phyloP scores from a whole-genome alignment of 2,329 filamentous ascomycete species.

The Zasmidium citrigriseum region DNA sequence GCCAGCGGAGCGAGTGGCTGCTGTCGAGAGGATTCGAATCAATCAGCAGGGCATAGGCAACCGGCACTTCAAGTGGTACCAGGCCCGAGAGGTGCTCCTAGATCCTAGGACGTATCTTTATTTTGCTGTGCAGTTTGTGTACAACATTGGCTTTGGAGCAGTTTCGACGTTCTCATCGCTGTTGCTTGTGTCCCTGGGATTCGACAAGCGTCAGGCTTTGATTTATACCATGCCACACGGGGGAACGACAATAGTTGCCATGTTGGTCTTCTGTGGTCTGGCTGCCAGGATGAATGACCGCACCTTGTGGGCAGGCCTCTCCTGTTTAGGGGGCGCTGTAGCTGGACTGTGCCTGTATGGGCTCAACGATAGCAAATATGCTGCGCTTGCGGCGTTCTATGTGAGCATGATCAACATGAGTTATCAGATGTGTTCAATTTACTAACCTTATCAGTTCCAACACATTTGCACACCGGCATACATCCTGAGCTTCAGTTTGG shows the following conservation, averaged over 20 bases:
- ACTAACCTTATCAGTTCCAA: not conserved
- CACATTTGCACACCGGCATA: not conserved
- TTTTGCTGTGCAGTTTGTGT: not conserved
- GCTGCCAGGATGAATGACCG: not conserved
- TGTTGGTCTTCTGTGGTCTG: not conserved
- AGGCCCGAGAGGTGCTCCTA: not conserved
- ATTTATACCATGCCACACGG: not conserved
- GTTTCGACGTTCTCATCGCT: not conserved
- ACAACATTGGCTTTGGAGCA: not conserved
- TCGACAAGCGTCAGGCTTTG: not conserved
- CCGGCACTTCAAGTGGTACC: conserved; percentile 31
- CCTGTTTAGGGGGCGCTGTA: not conserved
- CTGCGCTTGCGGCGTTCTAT: not conserved
- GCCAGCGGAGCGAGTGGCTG: conserved; percentile 21
- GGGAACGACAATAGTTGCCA: not conserved
- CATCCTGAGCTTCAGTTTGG: not conserved
- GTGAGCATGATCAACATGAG: no score
- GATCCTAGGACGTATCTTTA: not conserved
- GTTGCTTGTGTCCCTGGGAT: not conserved
- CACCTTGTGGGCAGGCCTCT: not conserved
- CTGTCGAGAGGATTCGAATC: not conserved
- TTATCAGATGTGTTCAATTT: no score
- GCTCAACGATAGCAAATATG: not conserved
- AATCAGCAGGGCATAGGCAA: conserved; percentile 27
- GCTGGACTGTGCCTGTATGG: not conserved